Conservation (phyloP, 2,329 filamentous ascomycete species). For the Neospermospora avenae region DNA sequence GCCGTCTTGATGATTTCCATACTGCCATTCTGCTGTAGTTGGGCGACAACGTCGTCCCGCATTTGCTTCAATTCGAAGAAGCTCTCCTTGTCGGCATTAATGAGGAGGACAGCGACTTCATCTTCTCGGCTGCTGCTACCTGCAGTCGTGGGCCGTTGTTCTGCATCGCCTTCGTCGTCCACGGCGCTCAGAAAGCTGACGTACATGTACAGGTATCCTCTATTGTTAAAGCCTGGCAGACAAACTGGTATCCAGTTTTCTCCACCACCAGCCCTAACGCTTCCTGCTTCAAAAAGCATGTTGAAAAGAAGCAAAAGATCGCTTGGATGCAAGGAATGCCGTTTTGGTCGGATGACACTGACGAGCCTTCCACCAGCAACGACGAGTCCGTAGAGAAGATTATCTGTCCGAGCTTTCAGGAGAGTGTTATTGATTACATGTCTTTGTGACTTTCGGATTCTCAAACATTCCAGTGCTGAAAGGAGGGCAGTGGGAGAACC, state of each 20-base stretch:
- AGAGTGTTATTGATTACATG: conserved; percentile 83
- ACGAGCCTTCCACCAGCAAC: conserved; percentile 91
- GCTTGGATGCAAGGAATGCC: conserved; percentile 91
- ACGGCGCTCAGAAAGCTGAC: conserved; percentile 84
- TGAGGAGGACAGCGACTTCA: conserved; percentile 86
- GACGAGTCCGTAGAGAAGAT: conserved; percentile 86
- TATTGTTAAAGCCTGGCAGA: conserved; percentile 94
- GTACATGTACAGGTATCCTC: conserved; percentile 97
- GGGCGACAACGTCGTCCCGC: conserved; percentile 59
- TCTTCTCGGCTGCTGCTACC: conserved; percentile 66
- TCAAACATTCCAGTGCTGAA: conserved; percentile 90
- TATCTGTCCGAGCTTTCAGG: conserved; percentile 71
- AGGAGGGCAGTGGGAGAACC: conserved; percentile 87
- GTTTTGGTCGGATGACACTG: conserved; percentile 89
- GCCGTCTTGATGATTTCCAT: conserved; percentile 72
- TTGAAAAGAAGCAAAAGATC: conserved; percentile 97
- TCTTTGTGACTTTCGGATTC: conserved; percentile 82
- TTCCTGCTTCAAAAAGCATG: conserved; percentile 95
- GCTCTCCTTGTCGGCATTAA: conserved; percentile 87
- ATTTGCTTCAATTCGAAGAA: conserved; percentile 85
- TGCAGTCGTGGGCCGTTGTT: conserved; percentile 60
- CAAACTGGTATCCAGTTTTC: conserved; percentile 98
- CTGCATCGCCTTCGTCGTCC: conserved; percentile 39
- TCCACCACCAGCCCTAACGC: conserved; percentile 86
- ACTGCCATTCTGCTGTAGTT: conserved; percentile 72